Evolutionary conservation across 2,329 filamentous ascomycete genomes (phyloP), one percentile per base, ranked within the genome.

Genomic region (Ilyonectria destructans): DNA sequence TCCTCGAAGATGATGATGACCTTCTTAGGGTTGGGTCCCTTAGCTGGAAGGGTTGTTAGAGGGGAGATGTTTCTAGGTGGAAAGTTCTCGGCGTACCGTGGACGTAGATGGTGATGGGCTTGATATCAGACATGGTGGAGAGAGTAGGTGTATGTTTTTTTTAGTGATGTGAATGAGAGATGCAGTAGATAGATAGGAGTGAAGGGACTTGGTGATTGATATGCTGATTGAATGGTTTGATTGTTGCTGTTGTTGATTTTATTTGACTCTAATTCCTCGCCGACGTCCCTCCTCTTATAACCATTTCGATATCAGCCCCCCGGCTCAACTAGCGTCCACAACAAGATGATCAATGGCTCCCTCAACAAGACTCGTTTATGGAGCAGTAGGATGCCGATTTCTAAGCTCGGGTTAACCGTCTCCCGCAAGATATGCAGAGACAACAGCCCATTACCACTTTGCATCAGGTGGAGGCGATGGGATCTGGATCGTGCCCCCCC

Each of bases 1-100:
- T 83, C 82, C 54, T 82, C 80, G 3, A 82, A 71, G 19, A 79
- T 51, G 51, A 83, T 78, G 57, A 74, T 54, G 13, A 80, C 78
- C 67, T 82, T 81, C 46, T 64, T 71, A 5, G 76, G 78, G 61
- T 80, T 80, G 37, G 80, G 78, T 4, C 77, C 76, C n/a, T 13
- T 55, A 17, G 26, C 76, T 78, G 26, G 40, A 45, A 46, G 9
- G 23, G 4, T 29, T 54, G 56, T 68, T 58, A 68, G 40, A 13
- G 7, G 29, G 45, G 31, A 59, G 51, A 31, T 26, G 15, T 9
- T 8, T 10, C 29, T 13, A 19, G 33, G 8, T 5, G n/a, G 26
- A 17, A 12, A 37, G 12, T 55, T 17, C n/a, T n/a, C 21, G 17
- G 23, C 52, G 29, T 52, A 71, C 69, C 61, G 65, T 72, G 70